Evolutionary conservation across 139 green algal genomes (phyloP).

Genomic region (Chlamydomonas eustigma): DNA sequence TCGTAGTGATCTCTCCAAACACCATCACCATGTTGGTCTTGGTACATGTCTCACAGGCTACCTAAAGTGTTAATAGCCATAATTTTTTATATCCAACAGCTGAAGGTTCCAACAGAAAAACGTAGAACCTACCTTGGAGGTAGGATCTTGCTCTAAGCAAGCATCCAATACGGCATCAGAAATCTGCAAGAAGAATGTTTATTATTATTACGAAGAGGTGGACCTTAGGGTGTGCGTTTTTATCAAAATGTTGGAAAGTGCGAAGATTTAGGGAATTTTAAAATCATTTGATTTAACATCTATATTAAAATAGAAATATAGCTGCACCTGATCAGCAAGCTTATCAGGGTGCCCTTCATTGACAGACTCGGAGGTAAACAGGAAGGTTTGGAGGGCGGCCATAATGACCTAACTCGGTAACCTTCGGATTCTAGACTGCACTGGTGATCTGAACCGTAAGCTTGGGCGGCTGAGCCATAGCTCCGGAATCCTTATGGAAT

Average conservation of each 20-base stretch:
- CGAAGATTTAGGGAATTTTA: too few relatives aligned
- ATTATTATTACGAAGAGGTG: too few relatives aligned
- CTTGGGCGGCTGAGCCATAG: too few relatives aligned
- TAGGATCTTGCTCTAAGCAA: constrained; percentile 93
- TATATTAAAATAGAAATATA: too few relatives aligned
- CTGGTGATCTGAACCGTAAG: too few relatives aligned
- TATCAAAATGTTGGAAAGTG: too few relatives aligned
- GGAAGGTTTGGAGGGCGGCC: constrained; percentile 66
- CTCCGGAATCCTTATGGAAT: too few relatives aligned
- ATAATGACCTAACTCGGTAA: constrained; percentile 8
- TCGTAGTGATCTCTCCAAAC: constrained; percentile 99
- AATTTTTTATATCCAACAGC: not conserved
- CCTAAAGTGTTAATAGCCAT: constrained; percentile 33
- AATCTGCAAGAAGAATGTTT: constrained; percentile 70
- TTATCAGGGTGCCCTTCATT: constrained; percentile 87
- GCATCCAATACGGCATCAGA: constrained; percentile 98
- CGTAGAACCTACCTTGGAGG: constrained; percentile 84
- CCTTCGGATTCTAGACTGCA: too few relatives aligned
- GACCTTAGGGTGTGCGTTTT: too few relatives aligned
- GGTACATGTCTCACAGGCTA: constrained; percentile 96
- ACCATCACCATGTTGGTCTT: constrained; percentile 99
- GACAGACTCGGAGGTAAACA: constrained; percentile 94
- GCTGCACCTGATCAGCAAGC: constrained; percentile 13
- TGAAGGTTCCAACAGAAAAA: not conserved
- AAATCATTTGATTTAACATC: too few relatives aligned